phyloP scores from a whole-genome alignment of 768 basidiomycete genomes.

The Suillus cothurnatus region DNA sequence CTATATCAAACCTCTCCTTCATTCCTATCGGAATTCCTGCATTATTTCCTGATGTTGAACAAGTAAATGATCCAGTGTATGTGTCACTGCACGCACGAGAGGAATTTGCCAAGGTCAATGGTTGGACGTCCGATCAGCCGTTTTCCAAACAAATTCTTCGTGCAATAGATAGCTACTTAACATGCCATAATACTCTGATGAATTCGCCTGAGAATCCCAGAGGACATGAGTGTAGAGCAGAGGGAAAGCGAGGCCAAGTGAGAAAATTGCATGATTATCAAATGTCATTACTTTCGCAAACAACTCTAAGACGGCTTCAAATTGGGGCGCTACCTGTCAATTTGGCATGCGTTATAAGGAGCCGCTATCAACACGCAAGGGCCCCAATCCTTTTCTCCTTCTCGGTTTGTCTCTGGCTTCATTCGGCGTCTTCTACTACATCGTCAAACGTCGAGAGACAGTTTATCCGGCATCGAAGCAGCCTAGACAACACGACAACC shows the following conservation, averaged over 20 bases:
- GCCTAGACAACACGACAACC: constrained; percentile 64
- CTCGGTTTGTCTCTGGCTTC: constrained; percentile 57
- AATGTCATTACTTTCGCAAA: constrained; percentile 3
- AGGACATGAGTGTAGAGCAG: not conserved
- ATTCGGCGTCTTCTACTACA: constrained; percentile 56
- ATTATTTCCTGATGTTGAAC: not conserved
- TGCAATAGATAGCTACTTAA: not conserved
- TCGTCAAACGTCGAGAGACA: constrained; percentile 58
- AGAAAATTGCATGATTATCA: not conserved
- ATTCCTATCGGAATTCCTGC: no score
- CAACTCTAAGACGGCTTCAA: not conserved
- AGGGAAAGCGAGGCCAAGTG: not conserved
- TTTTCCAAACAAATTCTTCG: not conserved
- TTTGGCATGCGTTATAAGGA: constrained; percentile 1
- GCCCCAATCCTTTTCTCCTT: constrained; percentile 67
- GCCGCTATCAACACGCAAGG: constrained; percentile 27
- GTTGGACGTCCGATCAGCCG: not conserved
- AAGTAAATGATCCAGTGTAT: not conserved
- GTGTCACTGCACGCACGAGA: not conserved
- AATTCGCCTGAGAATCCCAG: not conserved
- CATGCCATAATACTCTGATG: not conserved
- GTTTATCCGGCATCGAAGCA: constrained; percentile 62
- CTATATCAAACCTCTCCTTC: no score
- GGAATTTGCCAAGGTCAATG: not conserved
- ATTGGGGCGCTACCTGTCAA: not conserved